A percentile compares a stretch with the other conserved stretches of the same genome.
phyloP scores from a whole-genome alignment of 2,329 filamentous ascomycete genomes.

The Fusarium continuum region DNA sequence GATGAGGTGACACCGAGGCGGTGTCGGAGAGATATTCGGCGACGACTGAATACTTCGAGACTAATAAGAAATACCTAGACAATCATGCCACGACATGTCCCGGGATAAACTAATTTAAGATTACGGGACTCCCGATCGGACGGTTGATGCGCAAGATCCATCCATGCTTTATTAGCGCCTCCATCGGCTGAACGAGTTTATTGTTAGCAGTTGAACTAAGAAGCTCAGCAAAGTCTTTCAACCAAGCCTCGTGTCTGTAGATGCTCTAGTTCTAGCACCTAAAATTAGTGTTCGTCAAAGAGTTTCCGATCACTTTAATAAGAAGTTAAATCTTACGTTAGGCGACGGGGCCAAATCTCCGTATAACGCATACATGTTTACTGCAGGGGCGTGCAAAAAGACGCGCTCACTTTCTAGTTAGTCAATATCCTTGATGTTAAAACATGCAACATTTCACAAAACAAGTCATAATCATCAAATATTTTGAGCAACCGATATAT shows the following conservation, averaged over 20 bases:
- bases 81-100: background rate
- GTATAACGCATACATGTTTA: background rate
- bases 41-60: background rate
- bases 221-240: background rate
- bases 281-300: background rate
- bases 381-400: background rate
- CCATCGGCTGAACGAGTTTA: background rate
- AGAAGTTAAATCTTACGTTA: too few relatives aligned
- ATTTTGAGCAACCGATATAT: conserved; percentile 25
- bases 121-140: conserved; percentile 22
- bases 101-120: conserved; percentile 5
- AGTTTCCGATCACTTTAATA: too few relatives aligned
- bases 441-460: too few relatives aligned
- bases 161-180: conserved; percentile 2
- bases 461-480: background rate
- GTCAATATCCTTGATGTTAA: too few relatives aligned
- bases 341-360: background rate
- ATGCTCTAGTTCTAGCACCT: too few relatives aligned
- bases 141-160: conserved; percentile 4
- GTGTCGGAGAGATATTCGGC: conserved; percentile 4
- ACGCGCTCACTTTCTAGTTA: background rate
- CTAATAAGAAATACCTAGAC: background rate
- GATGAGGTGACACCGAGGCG: background rate
- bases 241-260: background rate
- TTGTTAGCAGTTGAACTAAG: background rate